Conservation (phyloP, 2,329 filamentous ascomycete species). For the Colletotrichum tamarilloi region DNA sequence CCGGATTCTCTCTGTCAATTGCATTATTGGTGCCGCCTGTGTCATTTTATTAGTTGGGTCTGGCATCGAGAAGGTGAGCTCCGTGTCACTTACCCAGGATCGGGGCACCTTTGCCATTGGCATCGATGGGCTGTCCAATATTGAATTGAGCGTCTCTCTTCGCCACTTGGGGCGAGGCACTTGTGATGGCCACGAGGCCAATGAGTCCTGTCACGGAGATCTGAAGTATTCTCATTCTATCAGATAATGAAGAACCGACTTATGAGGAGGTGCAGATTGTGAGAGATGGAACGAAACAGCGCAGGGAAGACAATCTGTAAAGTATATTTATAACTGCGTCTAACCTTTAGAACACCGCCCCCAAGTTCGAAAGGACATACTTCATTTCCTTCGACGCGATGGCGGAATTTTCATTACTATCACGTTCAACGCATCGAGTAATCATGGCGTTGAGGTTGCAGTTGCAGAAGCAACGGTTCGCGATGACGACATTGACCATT, state of each 20-base stretch:
- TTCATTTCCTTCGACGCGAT: neutral
- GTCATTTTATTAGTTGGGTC: neutral
- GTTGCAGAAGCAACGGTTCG: neutral
- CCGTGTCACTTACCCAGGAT: conserved; percentile 60
- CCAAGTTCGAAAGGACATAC: neutral
- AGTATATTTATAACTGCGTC: neutral
- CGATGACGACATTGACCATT: conserved; percentile 30
- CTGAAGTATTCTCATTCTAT: conserved; percentile 17
- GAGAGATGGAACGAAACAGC: neutral
- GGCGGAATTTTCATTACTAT: neutral
- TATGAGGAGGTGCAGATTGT: neutral
- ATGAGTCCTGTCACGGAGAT: neutral
- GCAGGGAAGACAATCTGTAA: neutral
- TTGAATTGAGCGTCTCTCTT: conserved; percentile 48
- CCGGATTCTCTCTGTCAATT: conserved; percentile 72
- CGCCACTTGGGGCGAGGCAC: neutral
- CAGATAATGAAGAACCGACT: neutral
- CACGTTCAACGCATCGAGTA: neutral
- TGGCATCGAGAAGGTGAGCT: neutral
- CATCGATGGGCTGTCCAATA: conserved; percentile 67
- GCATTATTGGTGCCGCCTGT: conserved; percentile 73
- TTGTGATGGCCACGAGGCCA: neutral
- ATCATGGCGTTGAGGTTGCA: neutral
- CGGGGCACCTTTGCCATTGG: conserved; percentile 66
- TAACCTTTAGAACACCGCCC: neutral